Evolutionary conservation across 495 filamentous ascomycete species (phyloP).

Genomic region (Poronia punctata): DNA sequence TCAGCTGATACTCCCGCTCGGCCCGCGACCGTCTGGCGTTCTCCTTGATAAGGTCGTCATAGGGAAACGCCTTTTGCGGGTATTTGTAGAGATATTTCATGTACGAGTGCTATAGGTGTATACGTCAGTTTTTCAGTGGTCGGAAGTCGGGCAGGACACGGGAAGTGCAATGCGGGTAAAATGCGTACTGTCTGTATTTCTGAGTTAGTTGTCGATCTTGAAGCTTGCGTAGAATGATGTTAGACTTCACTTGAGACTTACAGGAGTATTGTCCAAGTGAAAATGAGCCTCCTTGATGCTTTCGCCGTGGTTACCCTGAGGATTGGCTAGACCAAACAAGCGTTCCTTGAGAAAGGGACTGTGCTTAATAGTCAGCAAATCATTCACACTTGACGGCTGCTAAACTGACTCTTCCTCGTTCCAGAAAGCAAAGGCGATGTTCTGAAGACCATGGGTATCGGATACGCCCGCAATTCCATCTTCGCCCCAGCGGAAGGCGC

Average conservation of each 20-base stretch:
- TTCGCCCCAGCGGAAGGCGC: conserved; percentile 90
- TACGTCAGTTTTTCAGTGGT: conserved; percentile 18
- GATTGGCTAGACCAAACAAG: conserved; percentile 89
- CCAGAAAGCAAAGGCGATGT: conserved; percentile 95
- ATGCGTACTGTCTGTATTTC: conserved; percentile 36
- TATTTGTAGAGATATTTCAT: conserved; percentile 99
- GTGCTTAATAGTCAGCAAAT: conserved; percentile 9
- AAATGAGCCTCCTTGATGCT: conserved; percentile 95
- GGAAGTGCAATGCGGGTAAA: neutral
- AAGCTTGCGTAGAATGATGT: neutral
- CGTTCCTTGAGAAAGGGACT: conserved; percentile 92
- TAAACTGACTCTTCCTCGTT: conserved; percentile 81
- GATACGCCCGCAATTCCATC: conserved; percentile 96
- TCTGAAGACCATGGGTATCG: conserved; percentile 82
- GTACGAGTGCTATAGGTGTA: conserved; percentile 77
- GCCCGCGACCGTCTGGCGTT: conserved; percentile 67
- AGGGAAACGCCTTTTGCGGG: conserved; percentile 85
- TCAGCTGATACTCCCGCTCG: conserved; percentile 83
- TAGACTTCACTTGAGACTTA: conserved; percentile 20
- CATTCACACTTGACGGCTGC: neutral
- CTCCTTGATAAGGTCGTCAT: conserved; percentile 75
- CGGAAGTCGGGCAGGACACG: neutral
- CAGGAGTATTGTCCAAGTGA: conserved; percentile 88
- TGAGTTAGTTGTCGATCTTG: neutral
- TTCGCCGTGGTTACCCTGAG: conserved; percentile 93